Conservation (phyloP, 148 eudicot species). For the Vaccinium vitisidaea region DNA sequence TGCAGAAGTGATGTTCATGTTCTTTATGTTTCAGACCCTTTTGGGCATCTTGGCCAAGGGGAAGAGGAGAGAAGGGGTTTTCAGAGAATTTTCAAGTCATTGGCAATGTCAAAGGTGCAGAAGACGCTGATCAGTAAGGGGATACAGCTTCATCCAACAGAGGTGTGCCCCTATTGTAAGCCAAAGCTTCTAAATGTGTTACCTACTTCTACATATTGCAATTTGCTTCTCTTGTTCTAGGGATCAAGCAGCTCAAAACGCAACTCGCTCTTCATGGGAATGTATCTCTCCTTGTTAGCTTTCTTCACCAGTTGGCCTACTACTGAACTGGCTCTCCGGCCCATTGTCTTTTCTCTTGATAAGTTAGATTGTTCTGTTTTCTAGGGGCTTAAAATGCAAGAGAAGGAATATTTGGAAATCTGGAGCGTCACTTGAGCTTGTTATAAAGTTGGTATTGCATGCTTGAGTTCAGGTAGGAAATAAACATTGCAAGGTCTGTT, state of each 20-base stretch:
- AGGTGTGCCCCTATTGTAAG: slow-evolving; percentile 79
- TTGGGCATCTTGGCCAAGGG: slow-evolving; percentile 95
- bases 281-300: neutral
- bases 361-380: neutral
- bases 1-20: slow-evolving; percentile 86
- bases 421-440: neutral
- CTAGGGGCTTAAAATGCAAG: no score
- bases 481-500: neutral
- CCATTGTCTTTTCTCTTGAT: neutral
- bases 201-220: neutral
- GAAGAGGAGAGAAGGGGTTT: slow-evolving; percentile 80
- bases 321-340: neutral
- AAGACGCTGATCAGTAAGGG: slow-evolving; percentile 67
- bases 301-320: neutral
- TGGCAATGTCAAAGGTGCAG: slow-evolving; percentile 70
- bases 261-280: neutral
- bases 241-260: neutral
- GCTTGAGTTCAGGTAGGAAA: neutral
- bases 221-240: neutral
- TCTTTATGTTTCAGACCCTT: slow-evolving; percentile 90
- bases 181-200: slow-evolving; percentile 39
- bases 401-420: no score
- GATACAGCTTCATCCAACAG: slow-evolving; percentile 69
- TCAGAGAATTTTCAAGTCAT: slow-evolving; percentile 85
- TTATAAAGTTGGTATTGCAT: neutral